phyloP scores from a whole-genome alignment of 1,139 yeast species.

The Fermentozyma sake region DNA sequence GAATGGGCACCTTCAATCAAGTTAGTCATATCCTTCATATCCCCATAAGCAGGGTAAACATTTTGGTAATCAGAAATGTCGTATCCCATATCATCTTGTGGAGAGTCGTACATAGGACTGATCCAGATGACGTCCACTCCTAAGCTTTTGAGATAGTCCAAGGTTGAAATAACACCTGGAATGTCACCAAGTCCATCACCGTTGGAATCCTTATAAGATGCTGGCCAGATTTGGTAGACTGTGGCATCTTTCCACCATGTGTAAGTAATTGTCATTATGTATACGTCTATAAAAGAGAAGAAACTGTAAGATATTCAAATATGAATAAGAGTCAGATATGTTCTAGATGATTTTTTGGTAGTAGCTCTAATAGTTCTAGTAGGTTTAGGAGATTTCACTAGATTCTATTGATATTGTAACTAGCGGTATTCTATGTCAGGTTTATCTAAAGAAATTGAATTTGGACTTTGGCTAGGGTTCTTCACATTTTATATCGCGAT shows the following conservation, averaged over 20 bases:
- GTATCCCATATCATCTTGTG: conserved; percentile 62
- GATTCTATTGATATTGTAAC: too few relatives aligned
- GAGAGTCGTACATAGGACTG: conserved; percentile 56
- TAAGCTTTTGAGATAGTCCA: conserved; percentile 48
- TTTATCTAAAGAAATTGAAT: too few relatives aligned
- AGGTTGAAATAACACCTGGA: conserved; percentile 47
- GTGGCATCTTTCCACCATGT: conserved; percentile 58
- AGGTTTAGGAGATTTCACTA: too few relatives aligned
- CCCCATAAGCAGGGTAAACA: conserved; percentile 50
- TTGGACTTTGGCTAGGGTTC: too few relatives aligned
- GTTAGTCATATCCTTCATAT: conserved; percentile 46
- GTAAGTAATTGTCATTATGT: conserved; percentile 9
- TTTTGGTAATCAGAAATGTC: conserved; percentile 52
- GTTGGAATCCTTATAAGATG: conserved; percentile 53
- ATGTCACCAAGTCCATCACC: conserved; percentile 58
- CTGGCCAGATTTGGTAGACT: conserved; percentile 57
- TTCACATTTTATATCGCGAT: too few relatives aligned
- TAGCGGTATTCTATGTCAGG: too few relatives aligned
- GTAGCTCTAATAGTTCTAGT: too few relatives aligned
- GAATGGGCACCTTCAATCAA: conserved; percentile 45
- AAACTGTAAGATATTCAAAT: too few relatives aligned
- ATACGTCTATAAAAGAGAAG: too few relatives aligned
- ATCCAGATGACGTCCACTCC: conserved; percentile 56
- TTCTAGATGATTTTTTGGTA: too few relatives aligned
- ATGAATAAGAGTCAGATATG: too few relatives aligned